Percentiles rank a stretch among this genome's conserved stretches.
Evolutionary conservation across 1,284 basidiomycete species (phyloP).

Genomic region (Fomitopsis palustris): DNA sequence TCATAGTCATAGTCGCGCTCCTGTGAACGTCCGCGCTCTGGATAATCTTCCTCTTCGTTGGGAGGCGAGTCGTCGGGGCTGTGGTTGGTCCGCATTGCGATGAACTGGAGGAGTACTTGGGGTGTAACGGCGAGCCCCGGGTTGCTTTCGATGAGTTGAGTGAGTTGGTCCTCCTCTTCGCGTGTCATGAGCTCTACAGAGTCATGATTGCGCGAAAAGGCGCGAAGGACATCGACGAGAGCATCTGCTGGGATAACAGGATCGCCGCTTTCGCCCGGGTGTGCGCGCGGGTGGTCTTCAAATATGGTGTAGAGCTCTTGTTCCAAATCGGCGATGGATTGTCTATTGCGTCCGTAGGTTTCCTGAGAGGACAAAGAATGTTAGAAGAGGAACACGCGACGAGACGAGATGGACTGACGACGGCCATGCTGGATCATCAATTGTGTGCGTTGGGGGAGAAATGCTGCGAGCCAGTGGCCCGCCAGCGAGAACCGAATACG

Average conservation of each 20-base stretch:
- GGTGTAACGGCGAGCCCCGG: slow-evolving; percentile 69
- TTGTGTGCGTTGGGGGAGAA: not conserved
- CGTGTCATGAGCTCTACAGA: slow-evolving; percentile 54
- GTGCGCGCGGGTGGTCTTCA: slow-evolving; percentile 53
- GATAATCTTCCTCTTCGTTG: slow-evolving; percentile 12
- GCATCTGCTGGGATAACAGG: slow-evolving; percentile 62
- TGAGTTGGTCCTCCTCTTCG: slow-evolving; percentile 57
- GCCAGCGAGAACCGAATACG: not conserved
- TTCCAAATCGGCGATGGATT: slow-evolving; percentile 67
- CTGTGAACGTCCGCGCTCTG: slow-evolving; percentile 28
- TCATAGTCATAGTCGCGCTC: slow-evolving; percentile 33
- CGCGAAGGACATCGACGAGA: slow-evolving; percentile 62
- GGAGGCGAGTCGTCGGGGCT: slow-evolving; percentile 31
- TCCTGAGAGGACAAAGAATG: slow-evolving; percentile 2
- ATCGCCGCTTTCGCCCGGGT: slow-evolving; percentile 51
- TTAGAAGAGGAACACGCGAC: not conserved
- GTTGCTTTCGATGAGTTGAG: slow-evolving; percentile 49
- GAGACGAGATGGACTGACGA: not conserved
- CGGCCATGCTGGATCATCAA: not conserved
- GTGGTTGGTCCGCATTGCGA: slow-evolving; percentile 55
- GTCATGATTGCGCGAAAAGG: slow-evolving; percentile 55
- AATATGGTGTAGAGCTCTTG: slow-evolving; percentile 64
- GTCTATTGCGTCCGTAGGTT: slow-evolving; percentile 50
- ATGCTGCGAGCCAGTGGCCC: not conserved
- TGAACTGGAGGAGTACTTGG: slow-evolving; percentile 57